Evolutionary conservation across 345 rosid genomes (phyloP).

Genomic region (Brassica juncea): DNA sequence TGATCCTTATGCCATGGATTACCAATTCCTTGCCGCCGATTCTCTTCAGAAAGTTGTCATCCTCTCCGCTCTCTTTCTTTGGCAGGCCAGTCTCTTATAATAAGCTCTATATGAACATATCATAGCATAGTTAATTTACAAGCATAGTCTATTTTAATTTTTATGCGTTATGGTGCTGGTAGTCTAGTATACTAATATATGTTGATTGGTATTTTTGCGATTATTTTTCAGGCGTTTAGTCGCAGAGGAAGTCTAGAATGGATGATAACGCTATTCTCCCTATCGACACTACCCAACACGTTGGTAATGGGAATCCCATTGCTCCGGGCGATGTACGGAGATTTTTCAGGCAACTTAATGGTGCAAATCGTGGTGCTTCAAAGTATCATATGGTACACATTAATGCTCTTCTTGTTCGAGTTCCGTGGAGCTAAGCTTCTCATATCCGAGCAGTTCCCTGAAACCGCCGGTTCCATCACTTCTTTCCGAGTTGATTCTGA

Average conservation of each 20-base stretch:
- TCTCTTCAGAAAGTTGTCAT: constrained; percentile 74
- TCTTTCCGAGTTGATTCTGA: constrained; percentile 79
- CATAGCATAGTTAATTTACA: neutral
- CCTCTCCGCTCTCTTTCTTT: constrained; percentile 63
- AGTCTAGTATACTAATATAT: no score
- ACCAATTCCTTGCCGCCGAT: constrained; percentile 83
- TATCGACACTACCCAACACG: constrained; percentile 82
- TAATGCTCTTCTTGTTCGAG: constrained; percentile 80
- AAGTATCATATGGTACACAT: constrained; percentile 80
- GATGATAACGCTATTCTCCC: constrained; percentile 80
- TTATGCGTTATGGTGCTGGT: no score
- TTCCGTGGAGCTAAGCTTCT: constrained; percentile 76
- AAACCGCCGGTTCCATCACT: constrained; percentile 74
- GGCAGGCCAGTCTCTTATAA: constrained; percentile 49
- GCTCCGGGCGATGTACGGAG: constrained; percentile 83
- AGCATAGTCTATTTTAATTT: neutral
- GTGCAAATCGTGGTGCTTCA: constrained; percentile 85
- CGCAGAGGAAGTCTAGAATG: constrained; percentile 64
- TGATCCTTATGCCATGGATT: constrained; percentile 75
- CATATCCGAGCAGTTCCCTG: constrained; percentile 81
- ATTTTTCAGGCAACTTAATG: constrained; percentile 70
- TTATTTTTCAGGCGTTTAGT: constrained; percentile 41
- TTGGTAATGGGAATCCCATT: constrained; percentile 87
- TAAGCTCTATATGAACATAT: neutral
- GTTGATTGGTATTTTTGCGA: neutral